Evolutionary conservation across 306 rosid species (phyloP).

Genomic region (Hippophae gyantsensis): DNA sequence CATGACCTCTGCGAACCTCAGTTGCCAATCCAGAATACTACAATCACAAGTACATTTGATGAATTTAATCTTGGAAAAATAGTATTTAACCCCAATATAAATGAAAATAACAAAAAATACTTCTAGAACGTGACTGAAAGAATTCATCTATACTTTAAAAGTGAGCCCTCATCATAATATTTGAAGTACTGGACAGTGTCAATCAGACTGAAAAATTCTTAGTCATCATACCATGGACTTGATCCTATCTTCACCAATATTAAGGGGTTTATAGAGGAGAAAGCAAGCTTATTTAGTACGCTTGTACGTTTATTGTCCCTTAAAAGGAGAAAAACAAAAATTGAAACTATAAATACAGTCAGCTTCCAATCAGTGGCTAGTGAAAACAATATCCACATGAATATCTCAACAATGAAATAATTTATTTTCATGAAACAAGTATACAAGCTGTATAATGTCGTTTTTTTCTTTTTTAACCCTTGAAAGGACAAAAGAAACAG

Average conservation of each 20-base stretch:
- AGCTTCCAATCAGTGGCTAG: neutral
- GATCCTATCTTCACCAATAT: neutral
- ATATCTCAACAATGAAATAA: too few species aligned
- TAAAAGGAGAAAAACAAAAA: neutral
- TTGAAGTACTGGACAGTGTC: neutral
- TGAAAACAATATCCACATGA: too few species aligned
- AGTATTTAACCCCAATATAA: neutral
- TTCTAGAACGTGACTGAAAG: too few species aligned
- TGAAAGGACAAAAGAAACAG: too few species aligned
- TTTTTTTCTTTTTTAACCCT: too few species aligned
- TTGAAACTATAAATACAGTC: neutral
- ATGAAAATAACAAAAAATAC: neutral
- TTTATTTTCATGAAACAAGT: too few species aligned
- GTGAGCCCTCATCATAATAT: neutral
- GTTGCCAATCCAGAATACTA: conserved; percentile 84
- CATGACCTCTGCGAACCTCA: conserved; percentile 75
- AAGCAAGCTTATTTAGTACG: neutral
- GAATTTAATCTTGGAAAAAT: too few species aligned
- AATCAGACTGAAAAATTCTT: neutral
- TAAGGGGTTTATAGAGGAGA: neutral
- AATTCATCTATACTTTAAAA: too few species aligned
- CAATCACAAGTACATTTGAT: conserved; percentile 1
- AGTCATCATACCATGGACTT: neutral
- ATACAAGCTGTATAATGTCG: too few species aligned
- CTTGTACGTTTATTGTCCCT: too few species aligned